Conservation (phyloP, 192 early-diverging fungal species). For the Backusella sp. region DNA sequence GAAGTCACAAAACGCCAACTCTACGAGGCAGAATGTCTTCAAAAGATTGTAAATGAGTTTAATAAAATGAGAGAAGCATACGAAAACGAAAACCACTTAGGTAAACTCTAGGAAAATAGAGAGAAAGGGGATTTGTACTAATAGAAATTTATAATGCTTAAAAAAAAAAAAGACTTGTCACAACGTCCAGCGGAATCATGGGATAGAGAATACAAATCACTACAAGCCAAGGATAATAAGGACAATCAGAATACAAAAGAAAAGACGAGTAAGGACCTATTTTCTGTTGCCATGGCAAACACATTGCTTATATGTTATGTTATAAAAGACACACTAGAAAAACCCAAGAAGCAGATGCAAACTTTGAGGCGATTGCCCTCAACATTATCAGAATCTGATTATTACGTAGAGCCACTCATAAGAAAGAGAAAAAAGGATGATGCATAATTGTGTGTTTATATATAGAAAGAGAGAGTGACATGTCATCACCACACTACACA, state of each 20-base stretch:
- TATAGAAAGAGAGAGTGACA: neutral
- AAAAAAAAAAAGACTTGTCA: neutral
- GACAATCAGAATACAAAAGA: neutral
- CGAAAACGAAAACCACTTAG: neutral
- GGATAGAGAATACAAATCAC: neutral
- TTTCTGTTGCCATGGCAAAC: neutral
- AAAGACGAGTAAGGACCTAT: neutral
- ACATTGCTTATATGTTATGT: neutral
- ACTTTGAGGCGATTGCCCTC: neutral
- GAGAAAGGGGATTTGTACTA: neutral
- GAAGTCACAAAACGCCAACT: neutral
- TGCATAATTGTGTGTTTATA: neutral
- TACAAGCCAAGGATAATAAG: neutral
- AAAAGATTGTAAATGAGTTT: neutral
- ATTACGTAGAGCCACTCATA: neutral
- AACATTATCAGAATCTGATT: constrained; percentile 4
- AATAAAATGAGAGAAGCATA: constrained; percentile 4
- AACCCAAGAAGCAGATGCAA: neutral
- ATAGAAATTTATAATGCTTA: neutral
- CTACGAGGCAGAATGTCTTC: neutral
- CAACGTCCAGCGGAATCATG: neutral
- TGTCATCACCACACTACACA: neutral
- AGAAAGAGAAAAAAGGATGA: neutral
- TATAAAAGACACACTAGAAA: neutral
- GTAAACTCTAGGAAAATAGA: neutral